Base-by-base conservation (phyloP, 768 basidiomycete species). In the Tylopilus sp. region DNA sequence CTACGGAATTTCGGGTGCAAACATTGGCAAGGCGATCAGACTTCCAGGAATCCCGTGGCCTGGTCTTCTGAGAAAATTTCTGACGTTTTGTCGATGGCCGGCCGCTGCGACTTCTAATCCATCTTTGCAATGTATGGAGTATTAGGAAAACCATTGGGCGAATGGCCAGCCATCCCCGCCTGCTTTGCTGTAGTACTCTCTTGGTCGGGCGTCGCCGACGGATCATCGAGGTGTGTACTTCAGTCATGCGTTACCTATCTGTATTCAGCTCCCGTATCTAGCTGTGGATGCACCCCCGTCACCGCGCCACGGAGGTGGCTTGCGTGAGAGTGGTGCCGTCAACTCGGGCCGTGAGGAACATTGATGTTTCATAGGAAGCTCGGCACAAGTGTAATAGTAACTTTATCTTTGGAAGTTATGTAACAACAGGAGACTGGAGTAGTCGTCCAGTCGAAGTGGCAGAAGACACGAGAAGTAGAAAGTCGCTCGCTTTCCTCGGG, bases 371-470 rank as follows among this genome's bases (percentile, higher is more conserved):
- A 52, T 30, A 21, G 53, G 60, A 65, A 59, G 50, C 38, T 25
- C 50, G 17, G 54, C 7, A 40, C 44, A 46, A 41, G 48, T 54
- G 56, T 64, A 66, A 51, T 57, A 55, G 56, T 52, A 53, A 62
- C 63, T 25, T 50, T 66, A 57, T 64, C 63, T 54, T 49, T 50
- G 50, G 54, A 50, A 23, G 51, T 58, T 57, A 64, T 61, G 64
- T 65, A 65, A 65, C 55, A 10, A 39, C 46, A 48, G 26, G 49
- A 18, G 40, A 50, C 44, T 46, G 52, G 44, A 23, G 53, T 31
- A 23, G 20, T 54, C 52, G 44, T 53, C 38, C 38, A 30, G 47
- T 56, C 62, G 50, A 58, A 55, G 54, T 57, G 39, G 40, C 36
- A 33, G 55, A 57, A 61, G 56, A 38, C 42, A 38, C 47, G 13